Evolutionary conservation across 2,329 filamentous ascomycete species (phyloP).

Genomic region (Pezicula carpinea): DNA sequence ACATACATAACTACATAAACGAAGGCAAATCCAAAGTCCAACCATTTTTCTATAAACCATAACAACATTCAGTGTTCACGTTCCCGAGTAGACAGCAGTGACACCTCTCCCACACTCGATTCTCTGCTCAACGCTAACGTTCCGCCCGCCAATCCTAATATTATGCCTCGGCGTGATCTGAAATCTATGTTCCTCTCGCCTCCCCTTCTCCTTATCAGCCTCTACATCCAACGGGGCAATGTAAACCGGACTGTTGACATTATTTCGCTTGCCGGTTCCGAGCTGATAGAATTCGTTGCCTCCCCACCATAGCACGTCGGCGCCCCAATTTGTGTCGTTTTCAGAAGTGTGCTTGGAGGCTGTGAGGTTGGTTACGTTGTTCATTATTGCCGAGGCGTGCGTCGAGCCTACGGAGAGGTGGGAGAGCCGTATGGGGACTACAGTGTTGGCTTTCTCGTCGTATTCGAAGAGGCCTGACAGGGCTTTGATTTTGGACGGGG

Average conservation of each 20-base stretch:
- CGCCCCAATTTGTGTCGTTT: slow-evolving; percentile 81
- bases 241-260: slow-evolving; percentile 69
- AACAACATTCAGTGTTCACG: slow-evolving; percentile 9
- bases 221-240: slow-evolving; percentile 70
- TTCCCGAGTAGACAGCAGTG: slow-evolving; percentile 74
- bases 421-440: slow-evolving; percentile 74
- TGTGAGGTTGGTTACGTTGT: slow-evolving; percentile 67
- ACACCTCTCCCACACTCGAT: slow-evolving; percentile 82
- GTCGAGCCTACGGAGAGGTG: slow-evolving; percentile 71
- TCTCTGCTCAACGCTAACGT: slow-evolving; percentile 75
- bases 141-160: slow-evolving; percentile 64
- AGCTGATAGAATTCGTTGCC: slow-evolving; percentile 93
- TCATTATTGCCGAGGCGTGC: slow-evolving; percentile 78
- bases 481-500: slow-evolving; percentile 74
- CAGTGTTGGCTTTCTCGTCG: slow-evolving; percentile 64
- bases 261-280: slow-evolving; percentile 84
- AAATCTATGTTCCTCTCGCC: slow-evolving; percentile 67
- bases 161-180: slow-evolving; percentile 75
- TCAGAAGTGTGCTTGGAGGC: slow-evolving; percentile 39
- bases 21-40: not conserved
- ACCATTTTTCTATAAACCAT: not conserved
- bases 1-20: not conserved
- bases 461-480: slow-evolving; percentile 84
- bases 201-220: slow-evolving; percentile 55
- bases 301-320: slow-evolving; percentile 89